Base-by-base conservation (phyloP, 495 filamentous ascomycete genomes). In the Talaromyces borbonicus region DNA sequence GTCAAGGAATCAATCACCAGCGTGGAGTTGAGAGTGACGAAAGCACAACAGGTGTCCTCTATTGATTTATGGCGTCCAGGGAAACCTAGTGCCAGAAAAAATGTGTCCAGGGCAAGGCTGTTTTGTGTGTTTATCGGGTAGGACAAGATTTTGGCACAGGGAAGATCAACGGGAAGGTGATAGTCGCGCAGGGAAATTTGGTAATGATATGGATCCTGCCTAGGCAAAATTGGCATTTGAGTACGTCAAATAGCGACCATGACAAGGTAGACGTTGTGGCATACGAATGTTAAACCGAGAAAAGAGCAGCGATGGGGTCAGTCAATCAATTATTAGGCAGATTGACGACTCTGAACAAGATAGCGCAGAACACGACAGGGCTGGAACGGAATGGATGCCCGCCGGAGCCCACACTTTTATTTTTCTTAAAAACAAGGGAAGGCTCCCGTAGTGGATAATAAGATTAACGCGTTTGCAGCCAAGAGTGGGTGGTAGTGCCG, bases 21-120 rank as follows among this genome's bases (percentile, higher is more conserved):
- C 18, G 46, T 24, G 18, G 25, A 24, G 16, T 47, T 54, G 56
- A 48, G 49, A 59, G 49, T 19, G 37, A 42, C 36, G 50, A 55
- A 50, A 43, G 52, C 52, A 43, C 47, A 42, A 39, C 19, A 20
- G 16, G 35, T 38, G 19, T 22, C 22, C 22, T 38, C 12, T 35
- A 15, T 35, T 32, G 11, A 12, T 32, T 32, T 32, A 16, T 35
- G 6, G 18, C 16, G 16, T 38, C 22, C 35, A 20, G 35, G 16
- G 35, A 38, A 11, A 22, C 46, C 20, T 16, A 43, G 35, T 15
- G 37, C 18, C 16, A 20, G 22, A 33, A 38, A 8, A 38, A 38
- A 39, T 19, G 11, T 22, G n/a, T 22, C 47, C 27, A 11, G 25
- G 47, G 23, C 35, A 49, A 49, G 37, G 47, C 35, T 42, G 46